These are phyloP conservation scores for Ogataea hybrid DNA, from an alignment of 1,139 yeast species.

Conservation along the genomic window DNA sequence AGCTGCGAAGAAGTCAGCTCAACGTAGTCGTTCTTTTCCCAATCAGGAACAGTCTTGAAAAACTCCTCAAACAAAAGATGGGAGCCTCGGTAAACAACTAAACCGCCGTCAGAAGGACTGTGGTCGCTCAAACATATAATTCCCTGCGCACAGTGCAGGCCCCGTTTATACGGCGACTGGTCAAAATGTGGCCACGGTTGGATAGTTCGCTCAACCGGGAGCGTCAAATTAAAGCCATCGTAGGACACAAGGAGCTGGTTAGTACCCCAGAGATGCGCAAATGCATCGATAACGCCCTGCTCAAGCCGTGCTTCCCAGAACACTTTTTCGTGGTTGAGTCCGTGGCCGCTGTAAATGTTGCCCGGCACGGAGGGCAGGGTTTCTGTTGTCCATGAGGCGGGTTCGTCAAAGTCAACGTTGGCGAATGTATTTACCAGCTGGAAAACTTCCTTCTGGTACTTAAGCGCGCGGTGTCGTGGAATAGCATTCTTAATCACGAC, in stretches of 20 bases:
- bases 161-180: constrained; percentile 22
- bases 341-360: constrained; percentile 18
- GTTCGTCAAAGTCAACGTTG: constrained; percentile 24
- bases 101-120: constrained; percentile 17
- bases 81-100: constrained; percentile 12
- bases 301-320: constrained; percentile 32
- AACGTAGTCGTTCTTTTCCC: constrained; percentile 16
- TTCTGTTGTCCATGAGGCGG: constrained; percentile 26
- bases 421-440: constrained; percentile 22
- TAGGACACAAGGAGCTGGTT: constrained; percentile 28
- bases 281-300: constrained; percentile 22
- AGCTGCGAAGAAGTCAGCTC: constrained; percentile 19
- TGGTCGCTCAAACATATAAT: constrained; percentile 19
- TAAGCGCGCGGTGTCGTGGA: constrained; percentile 22
- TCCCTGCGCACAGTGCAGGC: constrained; percentile 23
- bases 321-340: constrained; percentile 27
- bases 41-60: constrained; percentile 21
- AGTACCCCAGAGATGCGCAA: constrained; percentile 29
- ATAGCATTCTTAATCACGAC: constrained; percentile 28
- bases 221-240: constrained; percentile 28
- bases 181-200: constrained; percentile 32
- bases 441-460: constrained; percentile 19
- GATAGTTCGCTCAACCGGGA: constrained; percentile 22
- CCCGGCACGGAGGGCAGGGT: constrained; percentile 24
- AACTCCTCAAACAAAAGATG: constrained; percentile 17